phyloP scores from a whole-genome alignment of 75 land plant species.

The Larix kaempferi region DNA sequence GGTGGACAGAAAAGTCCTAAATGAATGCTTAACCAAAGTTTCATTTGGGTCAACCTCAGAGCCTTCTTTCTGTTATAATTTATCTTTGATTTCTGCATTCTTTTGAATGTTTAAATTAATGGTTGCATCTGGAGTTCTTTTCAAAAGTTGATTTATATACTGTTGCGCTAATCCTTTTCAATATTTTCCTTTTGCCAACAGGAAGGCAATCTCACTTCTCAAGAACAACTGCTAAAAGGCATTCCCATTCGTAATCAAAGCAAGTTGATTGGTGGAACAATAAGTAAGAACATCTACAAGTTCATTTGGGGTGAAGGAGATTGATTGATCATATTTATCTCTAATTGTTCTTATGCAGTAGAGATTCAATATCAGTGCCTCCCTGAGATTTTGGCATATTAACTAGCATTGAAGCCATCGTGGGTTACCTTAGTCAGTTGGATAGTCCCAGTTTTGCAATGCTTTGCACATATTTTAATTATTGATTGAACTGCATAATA shows the following conservation, averaged over 20 bases:
- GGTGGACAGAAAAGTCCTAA: too few relatives aligned
- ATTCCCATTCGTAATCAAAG: conserved; percentile 27
- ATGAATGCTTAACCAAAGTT: too few relatives aligned
- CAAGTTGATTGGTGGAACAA: conserved; percentile 14
- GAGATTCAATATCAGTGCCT: background rate
- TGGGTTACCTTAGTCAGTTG: background rate
- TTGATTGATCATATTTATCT: background rate
- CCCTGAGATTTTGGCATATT: background rate
- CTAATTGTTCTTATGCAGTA: background rate
- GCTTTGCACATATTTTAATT: background rate
- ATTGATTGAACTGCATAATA: background rate
- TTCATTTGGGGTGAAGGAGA: conserved; percentile 23
- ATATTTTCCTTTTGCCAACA: background rate
- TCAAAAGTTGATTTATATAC: background rate
- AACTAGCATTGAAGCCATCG: background rate
- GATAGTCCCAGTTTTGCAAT: background rate
- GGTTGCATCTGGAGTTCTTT: background rate
- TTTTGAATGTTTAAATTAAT: too few relatives aligned
- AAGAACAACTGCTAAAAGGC: conserved; percentile 20
- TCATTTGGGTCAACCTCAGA: too few relatives aligned
- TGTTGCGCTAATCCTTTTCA: background rate
- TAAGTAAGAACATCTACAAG: conserved; percentile 30
- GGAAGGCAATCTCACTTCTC: conserved; percentile 26
- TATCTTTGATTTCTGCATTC: too few relatives aligned
- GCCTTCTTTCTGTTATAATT: too few relatives aligned